Evolutionary conservation across 495 filamentous ascomycete species (phyloP), one percentile per base, ranked within the genome.

Genomic region (Penicillium mononematosum): DNA sequence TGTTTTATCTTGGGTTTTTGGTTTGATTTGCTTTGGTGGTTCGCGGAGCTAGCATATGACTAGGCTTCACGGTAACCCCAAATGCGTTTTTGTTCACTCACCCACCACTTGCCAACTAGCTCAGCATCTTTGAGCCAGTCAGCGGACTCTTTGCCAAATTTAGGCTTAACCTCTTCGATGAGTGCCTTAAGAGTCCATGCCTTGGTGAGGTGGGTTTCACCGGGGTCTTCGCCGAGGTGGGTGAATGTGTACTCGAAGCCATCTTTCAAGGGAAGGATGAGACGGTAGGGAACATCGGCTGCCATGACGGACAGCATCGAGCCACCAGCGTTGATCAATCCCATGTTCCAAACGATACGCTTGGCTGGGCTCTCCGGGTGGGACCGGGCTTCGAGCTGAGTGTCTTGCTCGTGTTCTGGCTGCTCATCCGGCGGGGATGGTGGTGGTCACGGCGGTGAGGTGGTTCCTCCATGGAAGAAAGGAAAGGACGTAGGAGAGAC

Each of bases 261-360:
- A 43, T 74, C 68, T 20, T 70, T 70, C 4, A 80, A 56, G 1
- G 77, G 77, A 3, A 78, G 50, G 34, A 80, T 59, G 2, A 80
- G 65, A 11, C 77, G 64, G 50, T 73, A 78, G 2, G 74, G 68
- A 8, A 62, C 43, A 19, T 58, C 64, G 7, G 77, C 69, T 10
- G 73, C 63, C 1, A 68, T 72, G 14, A 75, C 56, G 10, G 69
- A 68, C 16, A 80, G 48, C 54, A 74, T 65, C 0, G 71, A 64
- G 19, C 75, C 75, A 32, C 77, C 77, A 0, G 75, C 74, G 29
- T 79, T 78, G 49, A 79, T 71, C 19, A 78, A 59, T 20, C 72
- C 76, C 42, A 79, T 71, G 51, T 78, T 77, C 76, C 66, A 69
- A 27, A 36, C 56, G 16, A 43, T 45, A 2, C 55, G 61, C 8